Percentiles rank a stretch among this genome's conserved stretches.
phyloP scores from a whole-genome alignment of 768 basidiomycete genomes.

The Rhodotorula babjevae region DNA sequence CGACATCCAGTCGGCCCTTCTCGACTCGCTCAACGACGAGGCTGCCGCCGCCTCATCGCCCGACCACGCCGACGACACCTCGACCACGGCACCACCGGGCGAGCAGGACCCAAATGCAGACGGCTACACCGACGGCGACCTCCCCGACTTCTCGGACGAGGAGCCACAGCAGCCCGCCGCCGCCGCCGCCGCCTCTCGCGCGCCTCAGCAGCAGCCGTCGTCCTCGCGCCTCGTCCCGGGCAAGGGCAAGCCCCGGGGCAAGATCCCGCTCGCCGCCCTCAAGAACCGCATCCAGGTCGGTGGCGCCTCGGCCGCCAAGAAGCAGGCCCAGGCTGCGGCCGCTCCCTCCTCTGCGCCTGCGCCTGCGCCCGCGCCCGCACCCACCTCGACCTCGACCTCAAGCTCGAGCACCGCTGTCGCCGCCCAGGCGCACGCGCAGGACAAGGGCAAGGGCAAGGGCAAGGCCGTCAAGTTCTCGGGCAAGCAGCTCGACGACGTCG shows the following conservation, averaged over 20 bases:
- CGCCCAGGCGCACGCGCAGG: not conserved
- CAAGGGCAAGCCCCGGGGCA: conserved; percentile 2
- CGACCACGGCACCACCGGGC: not conserved
- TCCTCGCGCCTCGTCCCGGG: not conserved
- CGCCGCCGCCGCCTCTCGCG: not conserved
- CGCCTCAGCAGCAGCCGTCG: not conserved
- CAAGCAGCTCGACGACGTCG: conserved; percentile 61
- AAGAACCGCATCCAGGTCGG: conserved; percentile 24
- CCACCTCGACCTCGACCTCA: not conserved
- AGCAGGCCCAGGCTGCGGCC: too few species aligned
- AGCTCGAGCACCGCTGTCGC: not conserved
- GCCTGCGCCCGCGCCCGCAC: not conserved
- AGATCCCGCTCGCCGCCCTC: conserved; percentile 13
- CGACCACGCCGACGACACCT: not conserved
- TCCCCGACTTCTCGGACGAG: conserved; percentile 39
- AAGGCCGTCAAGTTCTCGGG: conserved; percentile 56
- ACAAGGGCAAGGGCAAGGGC: conserved; percentile 21
- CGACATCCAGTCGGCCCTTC: conserved; percentile 1
- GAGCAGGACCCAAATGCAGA: not conserved
- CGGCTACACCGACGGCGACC: conserved; percentile 31
- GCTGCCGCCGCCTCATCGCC: not conserved
- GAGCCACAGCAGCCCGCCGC: conserved; percentile 15
- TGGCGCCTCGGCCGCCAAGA: not conserved
- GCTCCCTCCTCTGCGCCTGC: too few species aligned
- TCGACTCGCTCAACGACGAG: not conserved